phyloP scores from a whole-genome alignment of 352 stramenopile genomes.

The Pythium vanterpoolii region DNA sequence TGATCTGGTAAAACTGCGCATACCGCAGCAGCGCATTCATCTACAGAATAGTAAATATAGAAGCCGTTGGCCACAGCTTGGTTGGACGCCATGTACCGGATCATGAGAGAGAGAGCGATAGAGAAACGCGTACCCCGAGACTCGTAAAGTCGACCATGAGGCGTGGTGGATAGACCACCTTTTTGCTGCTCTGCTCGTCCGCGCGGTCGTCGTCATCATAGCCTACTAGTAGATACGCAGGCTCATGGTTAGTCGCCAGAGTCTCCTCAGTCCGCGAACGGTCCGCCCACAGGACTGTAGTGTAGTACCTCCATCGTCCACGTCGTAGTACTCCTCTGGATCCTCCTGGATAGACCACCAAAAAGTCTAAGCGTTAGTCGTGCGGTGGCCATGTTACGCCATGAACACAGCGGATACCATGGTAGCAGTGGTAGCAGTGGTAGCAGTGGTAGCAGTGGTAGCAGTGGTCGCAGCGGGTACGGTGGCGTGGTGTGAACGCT shows the following conservation, averaged over 20 bases:
- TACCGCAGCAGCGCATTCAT: slow-evolving; percentile 75
- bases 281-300: not conserved
- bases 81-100: too few relatives aligned
- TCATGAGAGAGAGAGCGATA: not conserved
- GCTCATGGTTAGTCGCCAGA: not conserved
- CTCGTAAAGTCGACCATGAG: slow-evolving; percentile 86
- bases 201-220: slow-evolving; percentile 34
- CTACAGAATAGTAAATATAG: slow-evolving; percentile 24
- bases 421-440: not conserved
- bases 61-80: not conserved
- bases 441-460: not conserved
- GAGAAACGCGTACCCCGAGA: slow-evolving; percentile 52
- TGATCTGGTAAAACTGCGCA: slow-evolving; percentile 76
- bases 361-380: not conserved
- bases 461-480: not conserved
- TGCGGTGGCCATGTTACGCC: not conserved
- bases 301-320: slow-evolving; percentile 18
- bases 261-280: not conserved
- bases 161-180: slow-evolving; percentile 60
- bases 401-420: slow-evolving; percentile 1
- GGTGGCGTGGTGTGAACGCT: not conserved
- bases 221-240: not conserved
- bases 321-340: slow-evolving; percentile 28
- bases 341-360: slow-evolving; percentile 20
- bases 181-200: slow-evolving; percentile 24